These are phyloP conservation scores for Neurospora sp. DNA, from an alignment of 495 filamentous ascomycete genomes.

Conservation along the genomic window DNA sequence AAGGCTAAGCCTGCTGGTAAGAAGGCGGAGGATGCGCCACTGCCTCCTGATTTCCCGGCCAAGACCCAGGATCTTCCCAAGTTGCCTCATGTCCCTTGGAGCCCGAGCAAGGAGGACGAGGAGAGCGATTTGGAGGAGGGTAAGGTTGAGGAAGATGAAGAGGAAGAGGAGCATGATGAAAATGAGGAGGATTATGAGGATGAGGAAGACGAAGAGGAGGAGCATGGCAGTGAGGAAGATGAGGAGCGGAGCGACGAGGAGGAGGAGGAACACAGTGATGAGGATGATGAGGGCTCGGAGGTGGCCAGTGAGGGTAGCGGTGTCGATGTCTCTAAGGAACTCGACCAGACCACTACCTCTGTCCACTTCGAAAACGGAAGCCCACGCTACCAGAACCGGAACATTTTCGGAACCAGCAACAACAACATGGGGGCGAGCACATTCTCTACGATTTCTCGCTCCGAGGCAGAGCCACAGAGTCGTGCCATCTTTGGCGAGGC, in stretches of 20 bases:
- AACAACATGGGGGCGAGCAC: conserved; percentile 23
- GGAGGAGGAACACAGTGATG: conserved; percentile 31
- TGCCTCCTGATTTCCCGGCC: conserved; percentile 13
- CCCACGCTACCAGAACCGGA: not conserved
- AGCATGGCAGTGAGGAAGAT: conserved; percentile 13
- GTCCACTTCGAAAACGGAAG: not conserved
- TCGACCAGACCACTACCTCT: conserved; percentile 42
- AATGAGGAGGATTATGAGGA: conserved; percentile 22
- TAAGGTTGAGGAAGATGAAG: conserved; percentile 20
- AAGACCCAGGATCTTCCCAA: conserved; percentile 6
- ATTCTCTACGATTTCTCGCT: conserved; percentile 37
- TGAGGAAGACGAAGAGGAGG: conserved; percentile 20
- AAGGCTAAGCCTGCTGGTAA: conserved; percentile 7
- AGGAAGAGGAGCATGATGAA: conserved; percentile 26
- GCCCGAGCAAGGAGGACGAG: conserved; percentile 11
- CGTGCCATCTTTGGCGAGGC: conserved; percentile 59
- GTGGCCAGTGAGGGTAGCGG: conserved; percentile 47
- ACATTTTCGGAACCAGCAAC: not conserved
- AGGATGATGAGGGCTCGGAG: conserved; percentile 35
- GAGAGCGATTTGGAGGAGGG: conserved; percentile 16
- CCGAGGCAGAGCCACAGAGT: conserved; percentile 29
- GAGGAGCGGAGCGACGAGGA: conserved; percentile 24
- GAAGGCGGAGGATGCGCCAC: conserved; percentile 8
- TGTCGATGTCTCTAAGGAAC: conserved; percentile 55
- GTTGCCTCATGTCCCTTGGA: conserved; percentile 17